Conservation (phyloP, 805 yeast genomes). For the Saccharomyces mikatae region DNA sequence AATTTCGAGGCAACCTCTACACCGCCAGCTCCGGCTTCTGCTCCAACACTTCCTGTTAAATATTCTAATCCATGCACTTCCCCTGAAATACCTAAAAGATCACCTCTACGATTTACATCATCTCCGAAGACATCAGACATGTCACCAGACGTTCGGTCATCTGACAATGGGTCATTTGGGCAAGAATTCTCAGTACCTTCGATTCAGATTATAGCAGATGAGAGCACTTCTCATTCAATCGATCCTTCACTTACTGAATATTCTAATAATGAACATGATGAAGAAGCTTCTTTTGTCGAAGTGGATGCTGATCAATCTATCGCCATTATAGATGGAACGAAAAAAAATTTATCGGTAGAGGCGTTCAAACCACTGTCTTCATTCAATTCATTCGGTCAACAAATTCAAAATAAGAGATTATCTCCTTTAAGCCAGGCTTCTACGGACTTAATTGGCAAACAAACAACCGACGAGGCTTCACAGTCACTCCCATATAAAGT, state of each 20-base stretch:
- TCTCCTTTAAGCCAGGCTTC: background rate
- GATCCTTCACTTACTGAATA: background rate
- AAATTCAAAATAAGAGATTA: background rate
- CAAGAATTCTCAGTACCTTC: background rate
- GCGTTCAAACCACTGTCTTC: conserved; percentile 16
- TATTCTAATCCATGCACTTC: background rate
- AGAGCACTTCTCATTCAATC: background rate
- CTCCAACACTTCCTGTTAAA: background rate
- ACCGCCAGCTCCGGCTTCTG: conserved; percentile 5
- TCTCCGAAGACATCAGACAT: background rate
- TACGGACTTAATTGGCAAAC: background rate
- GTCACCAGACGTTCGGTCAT: background rate
- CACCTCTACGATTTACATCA: conserved; percentile 14
- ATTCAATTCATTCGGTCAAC: conserved; percentile 15
- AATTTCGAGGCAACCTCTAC: conserved; percentile 14
- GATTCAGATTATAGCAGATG: background rate
- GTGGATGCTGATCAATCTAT: conserved; percentile 3
- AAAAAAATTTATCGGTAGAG: background rate
- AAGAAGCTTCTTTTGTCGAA: background rate
- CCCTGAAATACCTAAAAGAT: conserved; percentile 13
- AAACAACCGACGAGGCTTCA: background rate
- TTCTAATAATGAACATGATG: background rate
- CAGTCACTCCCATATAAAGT: background rate
- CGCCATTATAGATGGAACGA: conserved; percentile 9
- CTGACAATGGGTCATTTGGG: background rate